Conservation (phyloP, 2,329 filamentous ascomycete genomes). For the Aspergillus clavatus region DNA sequence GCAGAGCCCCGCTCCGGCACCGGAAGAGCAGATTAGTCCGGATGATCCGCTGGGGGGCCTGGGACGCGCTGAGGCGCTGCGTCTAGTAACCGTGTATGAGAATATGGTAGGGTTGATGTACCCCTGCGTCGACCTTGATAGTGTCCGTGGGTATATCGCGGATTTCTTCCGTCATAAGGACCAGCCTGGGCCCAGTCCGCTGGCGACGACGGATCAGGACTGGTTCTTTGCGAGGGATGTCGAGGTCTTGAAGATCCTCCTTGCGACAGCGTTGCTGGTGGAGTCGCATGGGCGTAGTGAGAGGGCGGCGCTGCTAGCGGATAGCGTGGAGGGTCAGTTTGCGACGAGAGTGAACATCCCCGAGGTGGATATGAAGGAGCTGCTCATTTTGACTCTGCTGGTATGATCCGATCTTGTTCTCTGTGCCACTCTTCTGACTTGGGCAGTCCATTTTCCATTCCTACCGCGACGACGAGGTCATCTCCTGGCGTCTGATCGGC, state of each 20-base stretch:
- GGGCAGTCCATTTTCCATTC: slow-evolving; percentile 34
- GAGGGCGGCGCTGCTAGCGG: slow-evolving; percentile 32
- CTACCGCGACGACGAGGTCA: slow-evolving; percentile 47
- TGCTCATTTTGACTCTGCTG: slow-evolving; percentile 30
- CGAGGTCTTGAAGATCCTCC: slow-evolving; percentile 71
- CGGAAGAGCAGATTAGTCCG: slow-evolving; percentile 31
- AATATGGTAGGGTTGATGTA: slow-evolving; percentile 90
- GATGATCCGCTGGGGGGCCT: slow-evolving; percentile 72
- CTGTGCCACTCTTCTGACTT: slow-evolving; percentile 1
- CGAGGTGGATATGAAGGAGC: slow-evolving; percentile 38
- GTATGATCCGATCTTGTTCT: slow-evolving; percentile 9
- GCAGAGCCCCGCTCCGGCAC: slow-evolving; percentile 19
- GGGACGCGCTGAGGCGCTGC: slow-evolving; percentile 68
- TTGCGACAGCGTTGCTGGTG: slow-evolving; percentile 69
- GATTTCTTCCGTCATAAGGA: slow-evolving; percentile 19
- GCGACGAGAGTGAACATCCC: slow-evolving; percentile 30
- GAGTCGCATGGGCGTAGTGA: slow-evolving; percentile 74
- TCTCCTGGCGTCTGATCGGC: slow-evolving; percentile 47
- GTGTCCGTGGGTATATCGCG: slow-evolving; percentile 50
- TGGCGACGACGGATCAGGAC: slow-evolving; percentile 22
- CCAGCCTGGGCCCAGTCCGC: neutral
- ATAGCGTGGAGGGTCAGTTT: slow-evolving; percentile 34
- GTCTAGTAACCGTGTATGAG: slow-evolving; percentile 71
- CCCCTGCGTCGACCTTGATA: slow-evolving; percentile 69
- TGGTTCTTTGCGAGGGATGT: slow-evolving; percentile 47